Conservation (phyloP, 768 basidiomycete species). For the Aureoboletus auriporus region DNA sequence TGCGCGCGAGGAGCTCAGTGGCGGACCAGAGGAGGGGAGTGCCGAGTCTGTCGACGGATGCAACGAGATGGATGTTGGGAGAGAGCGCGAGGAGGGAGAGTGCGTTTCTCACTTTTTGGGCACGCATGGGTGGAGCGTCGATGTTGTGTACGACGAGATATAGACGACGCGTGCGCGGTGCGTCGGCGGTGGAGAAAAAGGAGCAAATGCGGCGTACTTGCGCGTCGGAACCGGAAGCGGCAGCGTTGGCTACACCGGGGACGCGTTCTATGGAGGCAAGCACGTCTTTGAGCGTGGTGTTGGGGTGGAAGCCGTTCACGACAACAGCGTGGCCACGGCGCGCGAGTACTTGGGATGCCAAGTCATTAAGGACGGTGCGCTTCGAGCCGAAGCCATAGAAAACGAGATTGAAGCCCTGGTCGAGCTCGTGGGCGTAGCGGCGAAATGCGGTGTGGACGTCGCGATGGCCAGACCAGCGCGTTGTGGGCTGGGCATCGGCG, state of each 20-base stretch:
- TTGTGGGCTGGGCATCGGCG: conserved; percentile 4
- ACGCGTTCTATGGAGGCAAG: conserved; percentile 52
- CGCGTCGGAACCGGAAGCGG: conserved; percentile 43
- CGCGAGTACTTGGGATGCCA: conserved; percentile 56
- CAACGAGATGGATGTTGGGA: conserved; percentile 75
- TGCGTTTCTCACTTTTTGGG: conserved; percentile 55
- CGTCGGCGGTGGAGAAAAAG: conserved; percentile 46
- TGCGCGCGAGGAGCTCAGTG: conserved; percentile 56
- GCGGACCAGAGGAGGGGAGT: conserved; percentile 81
- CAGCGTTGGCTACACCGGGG: conserved; percentile 14
- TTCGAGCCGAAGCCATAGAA: conserved; percentile 93
- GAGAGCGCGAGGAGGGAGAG: conserved; percentile 71
- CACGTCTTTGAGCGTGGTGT: conserved; percentile 64
- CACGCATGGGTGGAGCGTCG: conserved; percentile 69
- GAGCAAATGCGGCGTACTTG: conserved; percentile 64
- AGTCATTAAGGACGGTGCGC: conserved; percentile 65
- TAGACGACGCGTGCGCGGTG: conserved; percentile 41
- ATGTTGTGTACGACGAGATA: conserved; percentile 88
- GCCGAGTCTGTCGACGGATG: conserved; percentile 85
- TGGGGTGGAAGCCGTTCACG: conserved; percentile 74
- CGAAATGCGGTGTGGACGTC: conserved; percentile 39
- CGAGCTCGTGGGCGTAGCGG: conserved; percentile 67
- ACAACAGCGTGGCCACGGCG: conserved; percentile 69
- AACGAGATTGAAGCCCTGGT: conserved; percentile 81
- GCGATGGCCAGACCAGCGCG: conserved; percentile 18